phyloP scores from a whole-genome alignment of 768 basidiomycete genomes.

The Pisolithus tinctorius region DNA sequence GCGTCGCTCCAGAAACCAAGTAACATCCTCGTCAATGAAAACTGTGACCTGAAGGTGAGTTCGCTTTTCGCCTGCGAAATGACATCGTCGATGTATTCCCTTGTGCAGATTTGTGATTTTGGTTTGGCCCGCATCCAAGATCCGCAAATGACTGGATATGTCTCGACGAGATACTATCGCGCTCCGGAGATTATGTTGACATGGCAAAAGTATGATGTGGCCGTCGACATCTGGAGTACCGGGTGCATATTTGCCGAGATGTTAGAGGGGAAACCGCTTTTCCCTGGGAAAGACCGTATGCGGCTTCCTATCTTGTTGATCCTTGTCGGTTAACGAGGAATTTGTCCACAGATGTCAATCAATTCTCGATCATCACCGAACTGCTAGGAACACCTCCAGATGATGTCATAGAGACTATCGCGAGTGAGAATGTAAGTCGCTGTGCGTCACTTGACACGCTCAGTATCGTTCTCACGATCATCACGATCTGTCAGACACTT shows the following conservation, averaged over 20 bases:
- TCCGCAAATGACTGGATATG: constrained; percentile 99
- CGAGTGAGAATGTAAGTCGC: constrained; percentile 83
- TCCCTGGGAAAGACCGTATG: constrained; percentile 99
- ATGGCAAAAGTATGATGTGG: constrained; percentile 99
- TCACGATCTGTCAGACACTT: constrained; percentile 58
- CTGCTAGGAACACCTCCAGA: constrained; percentile 97
- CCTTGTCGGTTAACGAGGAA: constrained; percentile 7
- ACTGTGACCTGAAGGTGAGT: constrained; percentile 92
- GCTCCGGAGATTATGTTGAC: constrained; percentile 99
- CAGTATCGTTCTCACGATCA: constrained; percentile 8
- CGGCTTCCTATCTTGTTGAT: constrained; percentile 20
- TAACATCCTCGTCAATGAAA: constrained; percentile 99
- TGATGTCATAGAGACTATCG: constrained; percentile 99
- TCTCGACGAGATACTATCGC: constrained; percentile 97
- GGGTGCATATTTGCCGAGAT: constrained; percentile 99
- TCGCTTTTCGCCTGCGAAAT: not conserved
- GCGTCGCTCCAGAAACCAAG: constrained; percentile 73
- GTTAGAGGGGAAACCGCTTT: constrained; percentile 96
- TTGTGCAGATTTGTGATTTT: constrained; percentile 89
- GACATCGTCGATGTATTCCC: constrained; percentile 5
- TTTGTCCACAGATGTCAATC: constrained; percentile 81
- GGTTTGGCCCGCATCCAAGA: constrained; percentile 98
- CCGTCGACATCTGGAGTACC: constrained; percentile 99
- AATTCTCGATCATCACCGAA: constrained; percentile 99
- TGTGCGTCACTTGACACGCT: not conserved